phyloP scores from a whole-genome alignment of 2,329 filamentous ascomycete species.

The Fusarium nygamai region DNA sequence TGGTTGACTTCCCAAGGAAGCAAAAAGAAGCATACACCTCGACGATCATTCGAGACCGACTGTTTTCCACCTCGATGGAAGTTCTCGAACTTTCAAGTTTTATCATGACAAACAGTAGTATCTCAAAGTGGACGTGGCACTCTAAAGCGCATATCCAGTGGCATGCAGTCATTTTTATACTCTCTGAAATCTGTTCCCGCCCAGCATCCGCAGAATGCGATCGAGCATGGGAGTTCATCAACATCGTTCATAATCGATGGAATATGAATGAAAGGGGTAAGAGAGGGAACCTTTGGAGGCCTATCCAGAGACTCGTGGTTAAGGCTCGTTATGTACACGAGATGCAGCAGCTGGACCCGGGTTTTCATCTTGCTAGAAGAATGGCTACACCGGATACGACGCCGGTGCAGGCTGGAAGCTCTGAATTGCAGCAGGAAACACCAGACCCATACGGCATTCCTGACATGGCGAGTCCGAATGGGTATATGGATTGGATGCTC shows the following conservation, averaged over 20 bases:
- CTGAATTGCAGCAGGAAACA: not conserved
- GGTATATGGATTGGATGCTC: not conserved
- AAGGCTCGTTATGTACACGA: not conserved
- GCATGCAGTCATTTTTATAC: not conserved
- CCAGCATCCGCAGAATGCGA: not conserved
- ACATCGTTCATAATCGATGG: not conserved
- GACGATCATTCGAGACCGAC: rapidly evolving
- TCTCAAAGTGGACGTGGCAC: conserved; percentile 2
- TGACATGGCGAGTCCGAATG: not conserved
- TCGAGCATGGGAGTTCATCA: not conserved
- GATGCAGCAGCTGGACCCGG: not conserved
- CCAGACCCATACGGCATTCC: rapidly evolving
- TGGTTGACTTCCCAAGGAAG: not conserved
- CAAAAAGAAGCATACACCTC: not conserved
- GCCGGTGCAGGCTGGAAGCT: rapidly evolving
- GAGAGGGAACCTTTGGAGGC: not conserved
- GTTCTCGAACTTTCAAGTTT: not conserved
- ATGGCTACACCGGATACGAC: not conserved
- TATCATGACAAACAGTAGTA: not conserved
- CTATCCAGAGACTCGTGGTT: not conserved
- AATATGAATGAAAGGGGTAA: not conserved
- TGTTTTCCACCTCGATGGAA: not conserved
- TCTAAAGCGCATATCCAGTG: not conserved
- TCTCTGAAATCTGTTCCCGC: not conserved
- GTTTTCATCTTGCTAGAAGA: not conserved